These are phyloP conservation scores for Phlebiopsis gigantea DNA, from an alignment of 768 basidiomycete genomes.

Conservation along the genomic window DNA sequence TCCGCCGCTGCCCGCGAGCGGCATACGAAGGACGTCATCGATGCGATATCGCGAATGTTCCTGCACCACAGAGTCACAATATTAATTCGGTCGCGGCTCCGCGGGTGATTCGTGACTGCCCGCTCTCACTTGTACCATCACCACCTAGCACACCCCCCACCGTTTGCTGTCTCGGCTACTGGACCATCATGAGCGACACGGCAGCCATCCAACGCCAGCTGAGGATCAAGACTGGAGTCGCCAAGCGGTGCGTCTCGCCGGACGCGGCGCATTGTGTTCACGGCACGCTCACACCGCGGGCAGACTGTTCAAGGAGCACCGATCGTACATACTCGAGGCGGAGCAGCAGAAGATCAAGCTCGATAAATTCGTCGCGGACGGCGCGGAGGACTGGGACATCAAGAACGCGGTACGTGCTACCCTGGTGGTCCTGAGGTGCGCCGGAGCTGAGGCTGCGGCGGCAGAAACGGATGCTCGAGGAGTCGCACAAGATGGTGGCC, in stretches of 20 bases:
- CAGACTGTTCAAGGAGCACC: constrained; percentile 55
- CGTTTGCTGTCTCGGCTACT: too few relatives aligned
- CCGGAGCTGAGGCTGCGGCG: neutral
- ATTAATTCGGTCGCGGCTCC: neutral
- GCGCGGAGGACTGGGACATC: constrained; percentile 66
- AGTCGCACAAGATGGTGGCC: constrained; percentile 76
- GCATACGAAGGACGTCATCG: neutral
- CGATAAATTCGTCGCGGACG: constrained; percentile 56
- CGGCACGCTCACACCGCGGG: neutral
- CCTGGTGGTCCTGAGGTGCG: neutral
- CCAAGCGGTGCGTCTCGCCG: constrained; percentile 49
- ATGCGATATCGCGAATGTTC: neutral
- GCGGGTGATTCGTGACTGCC: neutral
- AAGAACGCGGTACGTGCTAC: constrained; percentile 58
- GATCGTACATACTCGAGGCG: constrained; percentile 61
- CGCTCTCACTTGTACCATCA: neutral
- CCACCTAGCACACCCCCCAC: neutral
- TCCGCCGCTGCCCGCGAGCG: neutral
- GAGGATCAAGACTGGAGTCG: constrained; percentile 68
- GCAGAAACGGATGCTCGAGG: constrained; percentile 65
- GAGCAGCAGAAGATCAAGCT: constrained; percentile 51
- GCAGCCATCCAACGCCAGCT: constrained; percentile 56
- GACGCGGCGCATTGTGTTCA: neutral
- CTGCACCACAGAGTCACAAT: neutral
- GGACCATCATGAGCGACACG: constrained; percentile 43